Conservation (phyloP, 495 filamentous ascomycete species). For the Cercophora scortea region DNA sequence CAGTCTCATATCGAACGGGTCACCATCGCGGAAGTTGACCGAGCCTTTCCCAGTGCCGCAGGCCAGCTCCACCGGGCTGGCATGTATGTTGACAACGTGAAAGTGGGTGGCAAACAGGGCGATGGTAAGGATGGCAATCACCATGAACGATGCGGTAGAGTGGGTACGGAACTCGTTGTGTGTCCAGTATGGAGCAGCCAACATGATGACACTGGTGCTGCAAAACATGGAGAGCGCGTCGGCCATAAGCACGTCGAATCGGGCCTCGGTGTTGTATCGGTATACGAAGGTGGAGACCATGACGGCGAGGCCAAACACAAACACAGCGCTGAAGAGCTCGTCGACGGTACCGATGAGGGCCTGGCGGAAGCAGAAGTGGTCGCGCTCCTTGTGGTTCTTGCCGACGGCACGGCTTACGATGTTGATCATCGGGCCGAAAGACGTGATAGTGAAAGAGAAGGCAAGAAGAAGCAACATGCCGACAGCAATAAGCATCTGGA, state of each 20-base stretch:
- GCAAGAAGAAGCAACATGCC: constrained; percentile 10
- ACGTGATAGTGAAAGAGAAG: constrained; percentile 4
- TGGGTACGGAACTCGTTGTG: constrained; percentile 8
- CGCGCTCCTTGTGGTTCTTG: constrained; percentile 1
- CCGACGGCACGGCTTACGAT: neutral
- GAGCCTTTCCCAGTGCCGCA: constrained; percentile 6
- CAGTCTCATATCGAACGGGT: constrained; percentile 7
- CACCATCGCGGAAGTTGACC: neutral
- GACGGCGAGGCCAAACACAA: constrained; percentile 11
- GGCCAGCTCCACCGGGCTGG: constrained; percentile 7
- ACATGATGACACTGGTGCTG: constrained; percentile 11
- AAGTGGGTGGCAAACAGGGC: constrained; percentile 12
- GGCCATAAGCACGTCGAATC: constrained; percentile 17
- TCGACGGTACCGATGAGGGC: constrained; percentile 9
- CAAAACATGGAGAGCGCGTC: constrained; percentile 13
- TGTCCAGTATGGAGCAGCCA: constrained; percentile 12
- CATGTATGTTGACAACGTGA: constrained; percentile 7
- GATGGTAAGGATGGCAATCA: constrained; percentile 7
- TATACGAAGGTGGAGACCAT: constrained; percentile 13
- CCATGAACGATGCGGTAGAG: constrained; percentile 1
- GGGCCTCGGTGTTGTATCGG: constrained; percentile 11
- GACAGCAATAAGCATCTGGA: constrained; percentile 12
- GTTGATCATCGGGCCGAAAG: constrained; percentile 6
- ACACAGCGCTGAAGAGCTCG: constrained; percentile 11
- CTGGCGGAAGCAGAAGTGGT: constrained; percentile 9